phyloP scores from a whole-genome alignment of 2,329 filamentous ascomycete genomes.

The Apiospora rasikravindrae region DNA sequence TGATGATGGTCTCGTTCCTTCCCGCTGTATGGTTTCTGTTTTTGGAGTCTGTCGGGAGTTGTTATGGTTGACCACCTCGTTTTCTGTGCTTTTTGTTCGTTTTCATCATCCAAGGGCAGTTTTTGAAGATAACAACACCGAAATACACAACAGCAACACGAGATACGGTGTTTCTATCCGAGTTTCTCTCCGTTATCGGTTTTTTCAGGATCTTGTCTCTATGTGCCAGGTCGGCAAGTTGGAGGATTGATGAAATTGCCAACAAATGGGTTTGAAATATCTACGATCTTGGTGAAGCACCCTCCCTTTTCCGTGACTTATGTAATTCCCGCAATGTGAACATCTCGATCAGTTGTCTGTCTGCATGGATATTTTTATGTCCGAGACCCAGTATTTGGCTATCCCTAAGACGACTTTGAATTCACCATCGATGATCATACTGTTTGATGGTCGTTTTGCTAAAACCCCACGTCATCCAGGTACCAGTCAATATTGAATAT shows the following conservation, averaged over 20 bases:
- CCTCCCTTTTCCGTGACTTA: not conserved
- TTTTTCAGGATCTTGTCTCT: not conserved
- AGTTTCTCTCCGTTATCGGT: not conserved
- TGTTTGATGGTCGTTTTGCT: not conserved
- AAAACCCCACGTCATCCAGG: not conserved
- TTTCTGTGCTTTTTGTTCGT: not conserved
- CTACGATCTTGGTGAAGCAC: not conserved
- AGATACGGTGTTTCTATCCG: not conserved
- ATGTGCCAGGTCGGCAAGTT: not conserved
- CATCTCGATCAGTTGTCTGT: not conserved
- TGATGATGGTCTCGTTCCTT: not conserved
- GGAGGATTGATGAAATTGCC: not conserved
- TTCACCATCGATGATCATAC: not conserved
- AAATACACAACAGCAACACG: slow-evolving; percentile 5
- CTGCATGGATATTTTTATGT: not conserved
- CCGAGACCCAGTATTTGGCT: not conserved
- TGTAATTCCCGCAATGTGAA: not conserved
- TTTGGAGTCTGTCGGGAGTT: slow-evolving; percentile 6
- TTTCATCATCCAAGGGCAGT: not conserved
- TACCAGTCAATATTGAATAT: not conserved
- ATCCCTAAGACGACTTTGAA: not conserved
- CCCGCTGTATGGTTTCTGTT: not conserved
- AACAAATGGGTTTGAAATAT: not conserved
- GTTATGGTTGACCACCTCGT: not conserved
- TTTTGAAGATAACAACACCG: not conserved